Base-by-base conservation (phyloP, 345 rosid genomes). In the Camelina hispida region DNA sequence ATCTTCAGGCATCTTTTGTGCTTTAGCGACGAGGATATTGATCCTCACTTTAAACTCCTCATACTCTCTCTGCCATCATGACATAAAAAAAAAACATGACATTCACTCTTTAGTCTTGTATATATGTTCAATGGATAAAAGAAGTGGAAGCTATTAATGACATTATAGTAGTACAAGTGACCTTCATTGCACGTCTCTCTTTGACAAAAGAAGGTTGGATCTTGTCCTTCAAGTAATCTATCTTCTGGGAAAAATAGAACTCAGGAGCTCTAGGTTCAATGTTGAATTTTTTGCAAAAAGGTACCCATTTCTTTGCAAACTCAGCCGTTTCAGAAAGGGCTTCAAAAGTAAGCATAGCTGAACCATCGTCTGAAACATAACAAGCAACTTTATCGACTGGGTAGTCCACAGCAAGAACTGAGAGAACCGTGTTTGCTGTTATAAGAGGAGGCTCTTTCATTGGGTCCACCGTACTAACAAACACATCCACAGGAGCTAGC, bases 391-490 rank as follows among this genome's bases (percentile, higher is more conserved):
- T 95, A 85, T 95, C 99, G 18, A 90, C 97, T 0, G 99, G 99
- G 80, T 95, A 95, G 83, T 92, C 99, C 84, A 95, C 97, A 7
- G 97, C 73, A 73, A 95, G 97, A 51, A 95, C 92, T 17, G 97
- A 95, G 80, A 95, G 85, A 71, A 95, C 97, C 5, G 97, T 95
- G 85, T 95, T 92, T 35, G 97, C 99, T 25, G 99, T 92, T 17
- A 95, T 38, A 69, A 95, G 92, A 18, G 99, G 99, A 68, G 99
- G 99, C 76, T 95, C 99, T 80, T 95, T 95, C 70, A 92, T 75
- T 44, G 99, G 99, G 79, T 95, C 99, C 96, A 95, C 99, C 0
- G 99, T 95, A 81, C 99, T 95, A 75, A 95, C 97, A 80, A 95
- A 90, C 61, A 95, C 79, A 79, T 95, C 99, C 15, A 95, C 92